phyloP scores from a whole-genome alignment of 192 early-diverging fungal genomes.

The Helicostylum pulchrum region DNA sequence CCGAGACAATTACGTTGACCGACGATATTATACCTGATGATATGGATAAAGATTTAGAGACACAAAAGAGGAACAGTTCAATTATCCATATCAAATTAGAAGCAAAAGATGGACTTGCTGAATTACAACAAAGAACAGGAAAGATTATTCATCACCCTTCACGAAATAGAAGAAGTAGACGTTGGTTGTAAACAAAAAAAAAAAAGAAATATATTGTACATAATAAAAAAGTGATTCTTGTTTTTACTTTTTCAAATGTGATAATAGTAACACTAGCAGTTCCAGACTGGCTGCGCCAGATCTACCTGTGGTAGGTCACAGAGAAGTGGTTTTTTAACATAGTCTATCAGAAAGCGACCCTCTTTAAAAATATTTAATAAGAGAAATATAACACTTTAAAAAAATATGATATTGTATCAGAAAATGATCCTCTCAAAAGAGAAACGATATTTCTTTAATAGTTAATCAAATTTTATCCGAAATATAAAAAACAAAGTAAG shows the following conservation, averaged over 20 bases:
- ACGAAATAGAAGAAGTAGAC: slow-evolving; percentile 16
- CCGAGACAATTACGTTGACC: slow-evolving; percentile 65
- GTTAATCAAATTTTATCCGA: no score
- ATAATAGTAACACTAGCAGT: slow-evolving; percentile 1
- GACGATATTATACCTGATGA: slow-evolving; percentile 77
- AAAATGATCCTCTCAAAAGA: no score
- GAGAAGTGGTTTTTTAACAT: no score
- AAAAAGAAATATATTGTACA: background rate
- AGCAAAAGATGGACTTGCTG: slow-evolving; percentile 21
- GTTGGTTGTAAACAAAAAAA: slow-evolving; percentile 3
- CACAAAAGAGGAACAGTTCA: slow-evolving; percentile 61
- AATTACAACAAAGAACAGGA: slow-evolving; percentile 19
- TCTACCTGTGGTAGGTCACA: no score
- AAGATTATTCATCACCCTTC: slow-evolving; percentile 20
- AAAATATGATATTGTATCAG: no score
- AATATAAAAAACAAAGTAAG: no score
- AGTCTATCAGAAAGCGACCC: no score
- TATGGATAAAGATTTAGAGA: slow-evolving; percentile 55
- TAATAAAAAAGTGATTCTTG: background rate
- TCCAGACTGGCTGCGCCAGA: no score
- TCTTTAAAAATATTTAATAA: no score
- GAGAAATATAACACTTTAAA: no score
- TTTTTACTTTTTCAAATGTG: slow-evolving; percentile 18
- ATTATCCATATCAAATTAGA: slow-evolving; percentile 68
- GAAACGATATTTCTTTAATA: no score